A percentile compares a stretch with the other conserved stretches of the same genome.
Evolutionary conservation across 2,329 filamentous ascomycete genomes (phyloP).

Genomic region (Dactylonectria estremocensis): DNA sequence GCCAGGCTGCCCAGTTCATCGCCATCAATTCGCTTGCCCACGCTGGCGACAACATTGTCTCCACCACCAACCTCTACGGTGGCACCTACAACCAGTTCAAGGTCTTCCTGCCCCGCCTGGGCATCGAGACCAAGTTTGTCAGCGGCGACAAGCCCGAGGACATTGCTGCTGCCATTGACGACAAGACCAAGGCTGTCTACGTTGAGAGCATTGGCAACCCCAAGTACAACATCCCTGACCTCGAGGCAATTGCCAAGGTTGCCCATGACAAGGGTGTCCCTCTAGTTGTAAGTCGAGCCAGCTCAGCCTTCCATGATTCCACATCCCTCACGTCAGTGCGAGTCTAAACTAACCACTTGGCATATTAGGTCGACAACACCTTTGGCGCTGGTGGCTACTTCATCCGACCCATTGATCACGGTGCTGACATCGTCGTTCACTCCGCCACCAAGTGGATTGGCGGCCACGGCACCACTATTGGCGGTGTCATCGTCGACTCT

Average conservation of each 20-base stretch:
- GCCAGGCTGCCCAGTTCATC: slow-evolving; percentile 95
- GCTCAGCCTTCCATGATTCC: too few relatives aligned
- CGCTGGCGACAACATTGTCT: slow-evolving; percentile 92
- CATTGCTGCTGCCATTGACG: slow-evolving; percentile 87
- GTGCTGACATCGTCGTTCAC: slow-evolving; percentile 94
- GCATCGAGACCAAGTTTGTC: slow-evolving; percentile 91
- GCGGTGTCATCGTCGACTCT: slow-evolving; percentile 86
- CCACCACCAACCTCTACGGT: slow-evolving; percentile 92
- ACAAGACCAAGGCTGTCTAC: slow-evolving; percentile 93
- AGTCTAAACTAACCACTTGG: slow-evolving; percentile 1
- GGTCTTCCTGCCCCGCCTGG: slow-evolving; percentile 88
- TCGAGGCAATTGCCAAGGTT: slow-evolving; percentile 87
- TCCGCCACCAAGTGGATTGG: slow-evolving; percentile 98
- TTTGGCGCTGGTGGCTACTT: slow-evolving; percentile 96
- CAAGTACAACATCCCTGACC: slow-evolving; percentile 91
- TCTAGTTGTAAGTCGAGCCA: slow-evolving; percentile 65
- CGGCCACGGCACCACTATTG: slow-evolving; percentile 93
- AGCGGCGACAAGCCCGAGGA: slow-evolving; percentile 84
- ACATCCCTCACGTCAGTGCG: neutral
- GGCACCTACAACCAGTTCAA: slow-evolving; percentile 99
- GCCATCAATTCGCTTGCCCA: slow-evolving; percentile 87
- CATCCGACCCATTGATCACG: slow-evolving; percentile 87
- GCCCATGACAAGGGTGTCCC: slow-evolving; percentile 80
- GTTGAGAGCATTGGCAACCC: slow-evolving; percentile 96
- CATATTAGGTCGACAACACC: slow-evolving; percentile 85